Conservation (phyloP, 441 rosid genomes). For the Populus hybrid region DNA sequence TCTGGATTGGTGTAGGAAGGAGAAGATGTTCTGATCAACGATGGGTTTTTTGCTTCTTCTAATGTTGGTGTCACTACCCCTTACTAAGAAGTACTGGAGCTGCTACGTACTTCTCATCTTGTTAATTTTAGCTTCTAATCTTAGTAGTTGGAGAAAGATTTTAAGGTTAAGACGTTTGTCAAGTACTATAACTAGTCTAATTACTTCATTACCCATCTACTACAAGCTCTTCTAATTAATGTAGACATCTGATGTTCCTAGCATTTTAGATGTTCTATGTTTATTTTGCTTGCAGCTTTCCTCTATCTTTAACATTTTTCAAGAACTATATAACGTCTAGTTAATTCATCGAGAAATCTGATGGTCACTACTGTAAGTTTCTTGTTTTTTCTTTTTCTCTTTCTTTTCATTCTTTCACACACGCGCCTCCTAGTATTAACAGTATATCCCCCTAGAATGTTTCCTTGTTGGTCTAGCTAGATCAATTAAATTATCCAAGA, state of each 20-base stretch:
- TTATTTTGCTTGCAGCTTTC: not conserved
- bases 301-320: not conserved
- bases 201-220: slow-evolving; percentile 12
- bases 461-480: no score
- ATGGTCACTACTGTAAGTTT: not conserved
- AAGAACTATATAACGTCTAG: not conserved
- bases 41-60: slow-evolving; percentile 67
- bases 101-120: not conserved
- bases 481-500: no score
- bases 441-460: no score
- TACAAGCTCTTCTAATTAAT: slow-evolving; percentile 10
- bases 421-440: no score
- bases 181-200: slow-evolving; percentile 4
- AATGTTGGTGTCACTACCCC: slow-evolving; percentile 73
- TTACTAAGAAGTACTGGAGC: slow-evolving; percentile 30
- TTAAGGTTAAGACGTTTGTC: not conserved
- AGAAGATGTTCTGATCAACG: slow-evolving; percentile 74
- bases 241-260: not conserved
- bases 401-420: no score
- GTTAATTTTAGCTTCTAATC: not conserved
- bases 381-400: no score
- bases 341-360: not conserved
- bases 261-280: not conserved
- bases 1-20: slow-evolving; percentile 50
- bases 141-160: not conserved